Conservation (phyloP, 371 early-diverging fungal species). For the Apophysomyces variabilis region DNA sequence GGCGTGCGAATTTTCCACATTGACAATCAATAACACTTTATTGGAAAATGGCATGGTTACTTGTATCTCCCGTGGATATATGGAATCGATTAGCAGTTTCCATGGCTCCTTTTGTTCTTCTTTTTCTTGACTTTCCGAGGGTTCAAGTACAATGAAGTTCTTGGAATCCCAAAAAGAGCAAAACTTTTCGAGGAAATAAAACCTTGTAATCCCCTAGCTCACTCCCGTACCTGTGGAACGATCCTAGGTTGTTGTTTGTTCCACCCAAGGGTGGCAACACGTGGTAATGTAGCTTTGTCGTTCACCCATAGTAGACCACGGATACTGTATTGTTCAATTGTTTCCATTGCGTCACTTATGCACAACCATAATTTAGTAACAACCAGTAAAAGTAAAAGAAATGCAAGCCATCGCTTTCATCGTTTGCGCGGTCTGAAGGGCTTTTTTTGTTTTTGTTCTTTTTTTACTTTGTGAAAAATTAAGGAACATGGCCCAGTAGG, state of each 20-base stretch:
- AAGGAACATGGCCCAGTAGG: too few relatives aligned
- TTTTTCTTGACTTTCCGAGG: background rate
- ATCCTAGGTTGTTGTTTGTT: background rate
- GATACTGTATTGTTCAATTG: background rate
- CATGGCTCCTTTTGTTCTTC: background rate
- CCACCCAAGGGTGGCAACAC: constrained; percentile 3
- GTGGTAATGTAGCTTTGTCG: constrained; percentile 1
- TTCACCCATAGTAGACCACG: background rate
- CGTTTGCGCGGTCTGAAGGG: too few relatives aligned
- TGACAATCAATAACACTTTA: too few relatives aligned
- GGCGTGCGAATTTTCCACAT: background rate
- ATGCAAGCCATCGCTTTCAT: too few relatives aligned
- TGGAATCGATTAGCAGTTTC: background rate
- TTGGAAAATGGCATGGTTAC: background rate
- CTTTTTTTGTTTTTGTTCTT: too few relatives aligned
- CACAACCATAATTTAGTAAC: too few relatives aligned
- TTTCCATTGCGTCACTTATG: background rate
- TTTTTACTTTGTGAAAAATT: too few relatives aligned
- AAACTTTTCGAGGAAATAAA: background rate
- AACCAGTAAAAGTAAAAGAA: too few relatives aligned
- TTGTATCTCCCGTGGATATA: background rate
- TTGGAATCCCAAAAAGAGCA: background rate
- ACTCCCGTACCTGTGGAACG: background rate
- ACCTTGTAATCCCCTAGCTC: background rate
- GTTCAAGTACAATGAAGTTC: background rate